Evolutionary conservation across 768 basidiomycete genomes (phyloP), one percentile per base, ranked within the genome.

Genomic region (Trametopsis cervina): DNA sequence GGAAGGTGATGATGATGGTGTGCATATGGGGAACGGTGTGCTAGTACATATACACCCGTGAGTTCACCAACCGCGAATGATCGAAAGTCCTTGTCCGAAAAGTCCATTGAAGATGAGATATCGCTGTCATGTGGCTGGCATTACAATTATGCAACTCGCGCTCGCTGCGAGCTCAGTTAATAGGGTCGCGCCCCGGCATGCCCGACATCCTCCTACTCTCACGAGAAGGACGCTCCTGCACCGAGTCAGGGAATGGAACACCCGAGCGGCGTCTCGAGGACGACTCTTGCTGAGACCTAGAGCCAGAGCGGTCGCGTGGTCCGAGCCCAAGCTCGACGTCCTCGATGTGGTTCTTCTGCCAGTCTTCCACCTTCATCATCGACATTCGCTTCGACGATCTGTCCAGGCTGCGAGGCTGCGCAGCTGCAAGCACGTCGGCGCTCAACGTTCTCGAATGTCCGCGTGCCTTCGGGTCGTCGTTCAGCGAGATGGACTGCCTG

Each of bases 291-390:
- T 55, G n/a, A n/a, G n/a, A n/a, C 52, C 39, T 61, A 57, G 22
- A 52, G 33, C 23, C n/a, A n/a, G 33, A 21, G 18, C n/a, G 40
- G 20, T 39, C 43, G 10, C 43, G 54, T 38, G 54, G 26, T 26
- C 44, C 37, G 17, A 44, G 21, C 42, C 52, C 37, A 15, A 47
- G 49, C 42, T 55, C 56, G 13, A 51, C 57, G 18, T 63, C 61
- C 39, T 78, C 75, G 44, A 78, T 71, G 60, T 89, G 88, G 57
- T 81, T 75, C 54, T 77, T 76, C 64, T 87, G 82, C 88, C 89
- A 90, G 60, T 89, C 88, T 63, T 89, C 85, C 35, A 90, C 88
- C 61, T 89, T 88, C 71, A 89, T 64, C 60, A 75, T 79, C 36
- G 86, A 88, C 63, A 83, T 63, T 40, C 85, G 78, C 56, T 77